Base-by-base conservation (phyloP, 2,329 filamentous ascomycete genomes). In the Atkinsonella hypoxylon region DNA sequence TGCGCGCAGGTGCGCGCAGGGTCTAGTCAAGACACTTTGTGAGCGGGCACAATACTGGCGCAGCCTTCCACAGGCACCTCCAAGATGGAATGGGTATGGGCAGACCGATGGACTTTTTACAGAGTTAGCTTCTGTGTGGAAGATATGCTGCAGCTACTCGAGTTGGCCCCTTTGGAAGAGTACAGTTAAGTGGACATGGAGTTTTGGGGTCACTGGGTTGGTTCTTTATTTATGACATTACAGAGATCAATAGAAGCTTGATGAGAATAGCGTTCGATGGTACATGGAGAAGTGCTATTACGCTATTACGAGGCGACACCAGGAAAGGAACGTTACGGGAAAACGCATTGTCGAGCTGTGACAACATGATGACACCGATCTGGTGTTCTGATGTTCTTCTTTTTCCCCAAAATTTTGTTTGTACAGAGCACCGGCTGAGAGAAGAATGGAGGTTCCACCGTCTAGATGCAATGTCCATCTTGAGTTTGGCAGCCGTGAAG, bases 151-250 rank as follows among this genome's bases (percentile, higher is more conserved):
- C 13, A 6, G 20, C 13, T 48, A n/a, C 26, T 22, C 7, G 22
- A 26, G 40, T 44, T 39, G 7, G 40, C 13, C 15, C 18, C 13
- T 13, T 41, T 6, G n/a, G 12, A 32, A 1, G 22, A 12, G 30
- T 39, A 12, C 17, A 30, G 44, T 20, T 32, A 20, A 43, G 45
- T 31, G 50, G 45, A 39, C 55, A 49, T 38, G 60, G 60, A 61
- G 60, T 62, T 62, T 40, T 50, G 56, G 57, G 58, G 52, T 55
- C 48, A 50, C 43, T 45, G n/a, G 41, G 41, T 17, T 31, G 41
- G 15, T 30, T 44, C 41, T 46, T 49, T 47, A 43, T 47, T 32
- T 50, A 47, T 56, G 47, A 30, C 2, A 44, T 1, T n/a, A 44
- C 56, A 57, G 44, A 26, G 7, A 20, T 39, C 11, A 2, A 39